phyloP scores from a whole-genome alignment of 192 early-diverging fungal species.

The Mortierella hygrophila region DNA sequence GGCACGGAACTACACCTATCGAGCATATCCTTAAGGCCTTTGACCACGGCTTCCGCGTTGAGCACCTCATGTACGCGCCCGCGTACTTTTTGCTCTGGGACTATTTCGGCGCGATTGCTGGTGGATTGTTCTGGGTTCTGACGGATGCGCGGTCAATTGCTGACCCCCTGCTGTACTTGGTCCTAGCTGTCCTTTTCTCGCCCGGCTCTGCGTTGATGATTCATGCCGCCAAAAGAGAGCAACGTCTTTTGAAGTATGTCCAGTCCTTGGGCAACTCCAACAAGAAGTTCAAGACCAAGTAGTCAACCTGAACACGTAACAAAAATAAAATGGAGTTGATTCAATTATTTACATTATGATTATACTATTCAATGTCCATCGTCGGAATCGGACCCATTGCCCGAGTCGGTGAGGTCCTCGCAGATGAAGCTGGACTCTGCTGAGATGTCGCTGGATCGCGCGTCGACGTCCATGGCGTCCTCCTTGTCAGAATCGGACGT shows the following conservation, averaged over 20 bases:
- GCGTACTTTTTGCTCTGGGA: constrained; percentile 23
- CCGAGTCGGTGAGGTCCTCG: constrained; percentile 34
- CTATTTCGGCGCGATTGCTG: constrained; percentile 2
- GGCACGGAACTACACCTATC: neutral
- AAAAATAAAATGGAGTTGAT: neutral
- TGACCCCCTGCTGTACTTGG: constrained; percentile 7
- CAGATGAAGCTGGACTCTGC: constrained; percentile 41
- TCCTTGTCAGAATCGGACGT: constrained; percentile 45
- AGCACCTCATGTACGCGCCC: constrained; percentile 7
- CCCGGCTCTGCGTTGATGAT: constrained; percentile 19
- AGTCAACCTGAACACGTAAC: no score
- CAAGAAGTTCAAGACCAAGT: neutral
- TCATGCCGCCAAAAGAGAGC: constrained; percentile 9
- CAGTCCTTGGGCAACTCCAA: neutral
- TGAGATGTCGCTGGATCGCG: constrained; percentile 24
- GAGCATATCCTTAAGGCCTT: constrained; percentile 5
- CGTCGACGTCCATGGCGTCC: neutral
- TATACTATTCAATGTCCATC: neutral
- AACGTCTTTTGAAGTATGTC: constrained; percentile 5
- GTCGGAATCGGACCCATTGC: neutral
- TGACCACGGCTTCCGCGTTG: constrained; percentile 3
- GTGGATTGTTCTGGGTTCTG: constrained; percentile 13
- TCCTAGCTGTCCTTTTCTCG: neutral
- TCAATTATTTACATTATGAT: constrained; percentile 4
- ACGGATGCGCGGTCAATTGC: neutral